phyloP scores from a whole-genome alignment of 73 alveolate genomes.

The Uronychia binucleata region DNA sequence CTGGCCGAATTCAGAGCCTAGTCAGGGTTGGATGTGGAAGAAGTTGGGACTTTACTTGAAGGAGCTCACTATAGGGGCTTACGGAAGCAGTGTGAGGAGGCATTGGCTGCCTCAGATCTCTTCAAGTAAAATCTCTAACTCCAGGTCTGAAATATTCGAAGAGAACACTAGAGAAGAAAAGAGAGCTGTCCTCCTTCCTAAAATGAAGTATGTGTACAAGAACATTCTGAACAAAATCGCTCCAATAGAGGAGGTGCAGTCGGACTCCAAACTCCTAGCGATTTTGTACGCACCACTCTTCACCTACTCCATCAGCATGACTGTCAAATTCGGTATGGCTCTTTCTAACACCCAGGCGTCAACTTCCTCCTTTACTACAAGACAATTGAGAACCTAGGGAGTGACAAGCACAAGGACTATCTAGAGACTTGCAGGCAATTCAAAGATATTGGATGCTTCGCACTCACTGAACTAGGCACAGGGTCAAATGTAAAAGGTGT shows the following conservation, averaged over 20 bases:
- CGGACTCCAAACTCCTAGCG: neutral
- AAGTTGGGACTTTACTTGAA: neutral
- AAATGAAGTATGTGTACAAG: neutral
- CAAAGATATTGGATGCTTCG: slow-evolving; percentile 63
- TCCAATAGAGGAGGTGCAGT: neutral
- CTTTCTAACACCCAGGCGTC: slow-evolving; percentile 11
- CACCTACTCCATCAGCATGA: neutral
- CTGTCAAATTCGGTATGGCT: neutral
- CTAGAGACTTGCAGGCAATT: slow-evolving; percentile 10
- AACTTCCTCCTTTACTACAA: slow-evolving; percentile 61
- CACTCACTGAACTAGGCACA: slow-evolving; percentile 74
- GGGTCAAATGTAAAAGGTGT: slow-evolving; percentile 83
- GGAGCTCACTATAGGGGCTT: neutral
- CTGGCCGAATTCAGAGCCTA: neutral
- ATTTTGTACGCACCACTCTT: neutral
- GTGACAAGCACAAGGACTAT: slow-evolving; percentile 27
- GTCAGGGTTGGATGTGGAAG: neutral
- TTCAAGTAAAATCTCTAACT: neutral
- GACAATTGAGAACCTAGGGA: slow-evolving; percentile 73
- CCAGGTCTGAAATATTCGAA: neutral
- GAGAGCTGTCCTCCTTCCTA: neutral
- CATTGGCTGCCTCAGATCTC: neutral
- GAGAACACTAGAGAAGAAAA: neutral
- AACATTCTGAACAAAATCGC: neutral
- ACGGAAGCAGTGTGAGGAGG: neutral